Percentiles rank a stretch among this genome's conserved stretches.
These are phyloP conservation scores for Suillus subalutaceus DNA, from an alignment of 768 basidiomycete species.

Conservation along the genomic window DNA sequence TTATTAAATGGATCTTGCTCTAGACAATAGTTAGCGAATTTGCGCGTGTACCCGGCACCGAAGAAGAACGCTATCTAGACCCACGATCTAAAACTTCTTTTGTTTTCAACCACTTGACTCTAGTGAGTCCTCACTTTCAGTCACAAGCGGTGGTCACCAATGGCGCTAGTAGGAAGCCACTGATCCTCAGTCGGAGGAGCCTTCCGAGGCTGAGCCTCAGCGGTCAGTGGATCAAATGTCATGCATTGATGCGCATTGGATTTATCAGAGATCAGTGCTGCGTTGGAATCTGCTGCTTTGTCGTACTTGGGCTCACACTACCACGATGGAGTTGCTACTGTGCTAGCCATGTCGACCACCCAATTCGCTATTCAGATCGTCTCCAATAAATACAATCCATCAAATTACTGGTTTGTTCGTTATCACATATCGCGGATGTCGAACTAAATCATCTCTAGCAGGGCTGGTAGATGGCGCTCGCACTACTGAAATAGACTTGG, in stretches of 20 bases:
- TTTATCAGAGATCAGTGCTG: conserved; percentile 46
- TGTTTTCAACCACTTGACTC: conserved; percentile 79
- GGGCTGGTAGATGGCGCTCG: conserved; percentile 96
- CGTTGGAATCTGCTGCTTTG: conserved; percentile 68
- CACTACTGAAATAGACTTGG: conserved; percentile 77
- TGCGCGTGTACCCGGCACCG: conserved; percentile 50
- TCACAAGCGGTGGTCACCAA: conserved; percentile 16
- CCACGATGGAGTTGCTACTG: conserved; percentile 72
- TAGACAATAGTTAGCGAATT: conserved; percentile 85
- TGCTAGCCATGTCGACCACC: conserved; percentile 58
- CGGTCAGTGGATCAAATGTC: conserved; percentile 50
- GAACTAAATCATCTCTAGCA: conserved; percentile 33
- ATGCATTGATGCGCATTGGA: neutral
- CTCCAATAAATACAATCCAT: conserved; percentile 94
- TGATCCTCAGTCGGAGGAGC: conserved; percentile 65
- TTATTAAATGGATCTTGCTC: conserved; percentile 10
- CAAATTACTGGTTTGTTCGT: conserved; percentile 80
- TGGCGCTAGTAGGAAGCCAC: conserved; percentile 65
- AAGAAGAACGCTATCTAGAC: conserved; percentile 78
- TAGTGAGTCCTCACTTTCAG: conserved; percentile 53
- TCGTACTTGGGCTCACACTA: conserved; percentile 83
- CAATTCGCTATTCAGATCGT: conserved; percentile 80
- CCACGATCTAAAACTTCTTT: conserved; percentile 80
- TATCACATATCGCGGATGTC: neutral
- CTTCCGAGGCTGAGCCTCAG: conserved; percentile 69